Evolutionary conservation across 1,284 basidiomycete species (phyloP).

Genomic region (Leccinum subfulvum): DNA sequence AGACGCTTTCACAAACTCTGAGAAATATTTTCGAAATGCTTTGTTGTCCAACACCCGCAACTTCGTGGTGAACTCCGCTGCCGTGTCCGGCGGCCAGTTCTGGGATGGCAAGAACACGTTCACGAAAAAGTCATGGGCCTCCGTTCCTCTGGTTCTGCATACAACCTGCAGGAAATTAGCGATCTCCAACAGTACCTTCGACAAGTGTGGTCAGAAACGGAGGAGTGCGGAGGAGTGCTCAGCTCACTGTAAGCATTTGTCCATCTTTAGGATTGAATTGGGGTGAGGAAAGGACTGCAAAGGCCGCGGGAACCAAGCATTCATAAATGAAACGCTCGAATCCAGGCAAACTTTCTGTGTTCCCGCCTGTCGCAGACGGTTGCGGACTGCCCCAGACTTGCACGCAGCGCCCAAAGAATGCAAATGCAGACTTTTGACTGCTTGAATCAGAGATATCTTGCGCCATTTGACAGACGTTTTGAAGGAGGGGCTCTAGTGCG

Average conservation of each 20-base stretch:
- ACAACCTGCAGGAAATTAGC: slow-evolving; percentile 82
- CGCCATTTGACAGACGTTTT: slow-evolving; percentile 76
- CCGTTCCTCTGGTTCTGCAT: slow-evolving; percentile 75
- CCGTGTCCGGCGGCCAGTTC: slow-evolving; percentile 79
- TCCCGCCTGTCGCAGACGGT: slow-evolving; percentile 38
- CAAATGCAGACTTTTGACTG: slow-evolving; percentile 81
- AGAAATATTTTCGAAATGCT: slow-evolving; percentile 86
- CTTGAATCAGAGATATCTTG: slow-evolving; percentile 71
- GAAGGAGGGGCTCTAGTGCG: slow-evolving; percentile 68
- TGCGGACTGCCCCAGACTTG: slow-evolving; percentile 75
- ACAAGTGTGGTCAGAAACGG: slow-evolving; percentile 2
- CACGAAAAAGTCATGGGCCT: slow-evolving; percentile 82
- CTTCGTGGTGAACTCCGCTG: slow-evolving; percentile 77
- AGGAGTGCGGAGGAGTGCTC: neutral
- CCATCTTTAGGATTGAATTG: slow-evolving; percentile 89
- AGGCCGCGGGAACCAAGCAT: slow-evolving; percentile 79
- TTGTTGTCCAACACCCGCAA: slow-evolving; percentile 79
- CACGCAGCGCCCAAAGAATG: slow-evolving; percentile 78
- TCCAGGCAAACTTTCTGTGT: slow-evolving; percentile 69
- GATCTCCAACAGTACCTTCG: slow-evolving; percentile 86
- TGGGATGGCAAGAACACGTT: slow-evolving; percentile 85
- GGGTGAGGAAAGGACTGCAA: slow-evolving; percentile 77
- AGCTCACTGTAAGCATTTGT: slow-evolving; percentile 74
- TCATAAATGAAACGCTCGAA: slow-evolving; percentile 95
- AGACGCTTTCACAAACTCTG: slow-evolving; percentile 77